Conservation (phyloP, 208 protist genomes). For the Porcisia deanei region DNA sequence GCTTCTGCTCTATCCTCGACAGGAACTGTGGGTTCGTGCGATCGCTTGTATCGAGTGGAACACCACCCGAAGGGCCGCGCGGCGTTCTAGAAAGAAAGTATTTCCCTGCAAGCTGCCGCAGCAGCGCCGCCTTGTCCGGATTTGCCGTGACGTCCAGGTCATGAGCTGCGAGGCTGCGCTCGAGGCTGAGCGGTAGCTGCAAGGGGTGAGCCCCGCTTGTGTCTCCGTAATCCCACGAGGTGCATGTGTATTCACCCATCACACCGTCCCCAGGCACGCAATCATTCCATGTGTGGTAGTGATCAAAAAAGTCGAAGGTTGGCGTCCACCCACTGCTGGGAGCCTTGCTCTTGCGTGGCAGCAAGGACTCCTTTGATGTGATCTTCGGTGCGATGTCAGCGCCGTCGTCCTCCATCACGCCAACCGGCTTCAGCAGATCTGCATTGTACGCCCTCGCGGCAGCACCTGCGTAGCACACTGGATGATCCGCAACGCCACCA, state of each 20-base stretch:
- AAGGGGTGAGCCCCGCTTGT: conserved; percentile 59
- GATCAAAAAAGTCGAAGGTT: conserved; percentile 1
- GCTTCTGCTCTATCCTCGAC: conserved; percentile 39
- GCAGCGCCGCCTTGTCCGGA: conserved; percentile 56
- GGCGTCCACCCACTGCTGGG: conserved; percentile 2
- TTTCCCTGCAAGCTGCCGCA: conserved; percentile 56
- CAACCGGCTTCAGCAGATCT: conserved; percentile 53
- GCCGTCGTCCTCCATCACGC: conserved; percentile 40
- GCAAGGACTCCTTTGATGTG: conserved; percentile 56
- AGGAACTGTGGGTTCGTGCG: conserved; percentile 75
- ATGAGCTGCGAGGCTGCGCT: conserved; percentile 45
- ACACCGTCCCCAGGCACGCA: conserved; percentile 10
- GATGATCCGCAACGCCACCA: conserved; percentile 13
- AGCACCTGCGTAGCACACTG: conserved; percentile 57
- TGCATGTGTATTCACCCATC: conserved; percentile 52
- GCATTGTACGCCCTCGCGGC: conserved; percentile 45
- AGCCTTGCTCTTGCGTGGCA: conserved; percentile 22
- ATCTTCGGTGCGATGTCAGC: conserved; percentile 71
- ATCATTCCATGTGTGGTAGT: conserved; percentile 1
- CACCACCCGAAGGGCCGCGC: background rate
- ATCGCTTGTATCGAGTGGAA: conserved; percentile 35
- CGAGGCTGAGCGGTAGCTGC: conserved; percentile 68
- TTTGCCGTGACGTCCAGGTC: conserved; percentile 41
- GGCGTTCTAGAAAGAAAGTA: background rate
- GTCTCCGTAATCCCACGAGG: conserved; percentile 79